These are phyloP conservation scores for Sphaerulina vaccinii DNA, from an alignment of 2,329 filamentous ascomycete species.

Conservation along the genomic window DNA sequence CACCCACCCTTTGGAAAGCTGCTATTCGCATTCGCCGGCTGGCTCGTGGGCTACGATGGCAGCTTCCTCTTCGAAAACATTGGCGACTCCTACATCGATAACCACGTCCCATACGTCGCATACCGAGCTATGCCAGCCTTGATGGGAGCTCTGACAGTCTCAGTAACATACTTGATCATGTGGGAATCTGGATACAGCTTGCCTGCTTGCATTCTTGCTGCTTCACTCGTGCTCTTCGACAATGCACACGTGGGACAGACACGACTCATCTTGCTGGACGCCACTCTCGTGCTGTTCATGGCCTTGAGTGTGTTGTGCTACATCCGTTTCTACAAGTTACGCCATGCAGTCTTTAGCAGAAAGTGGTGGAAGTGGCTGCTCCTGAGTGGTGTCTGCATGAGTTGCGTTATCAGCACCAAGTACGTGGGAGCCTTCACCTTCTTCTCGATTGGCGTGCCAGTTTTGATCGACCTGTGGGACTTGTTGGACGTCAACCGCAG, in stretches of 20 bases:
- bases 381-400: constrained; percentile 88
- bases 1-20: constrained; percentile 98
- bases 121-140: constrained; percentile 91
- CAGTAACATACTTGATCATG: constrained; percentile 96
- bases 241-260: constrained; percentile 98
- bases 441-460: constrained; percentile 91
- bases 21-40: constrained; percentile 93
- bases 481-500: constrained; percentile 84
- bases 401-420: constrained; percentile 97
- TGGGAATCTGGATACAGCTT: constrained; percentile 99
- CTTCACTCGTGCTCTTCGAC: constrained; percentile 86
- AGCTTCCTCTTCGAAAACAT: constrained; percentile 99
- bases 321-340: constrained; percentile 95
- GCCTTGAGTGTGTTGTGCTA: constrained; percentile 91
- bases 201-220: constrained; percentile 83
- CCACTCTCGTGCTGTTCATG: constrained; percentile 93
- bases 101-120: constrained; percentile 96
- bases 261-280: constrained; percentile 88
- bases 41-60: constrained; percentile 95
- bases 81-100: constrained; percentile 93
- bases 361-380: constrained; percentile 99
- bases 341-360: constrained; percentile 81
- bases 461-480: constrained; percentile 92
- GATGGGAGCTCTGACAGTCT: constrained; percentile 86
- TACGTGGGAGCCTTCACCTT: constrained; percentile 97